phyloP scores from a whole-genome alignment of 495 filamentous ascomycete species.

The Hypomontagnella monticulosa region DNA sequence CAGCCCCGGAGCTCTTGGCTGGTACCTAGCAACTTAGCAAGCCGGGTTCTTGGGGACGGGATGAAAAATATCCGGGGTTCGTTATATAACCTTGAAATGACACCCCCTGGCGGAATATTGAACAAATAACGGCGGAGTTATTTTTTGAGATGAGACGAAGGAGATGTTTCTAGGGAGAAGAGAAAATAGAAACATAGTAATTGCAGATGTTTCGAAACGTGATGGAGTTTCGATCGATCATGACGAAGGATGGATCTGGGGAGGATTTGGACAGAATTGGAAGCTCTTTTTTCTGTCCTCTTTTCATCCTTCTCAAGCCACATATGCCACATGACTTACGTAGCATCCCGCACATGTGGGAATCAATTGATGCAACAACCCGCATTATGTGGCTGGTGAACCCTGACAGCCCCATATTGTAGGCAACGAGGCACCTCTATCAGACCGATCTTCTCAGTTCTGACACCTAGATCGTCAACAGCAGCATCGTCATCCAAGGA shows the following conservation, averaged over 20 bases:
- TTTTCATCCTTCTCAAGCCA: constrained; percentile 5
- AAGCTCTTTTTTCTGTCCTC: background rate
- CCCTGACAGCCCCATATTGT: background rate
- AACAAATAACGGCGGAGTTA: background rate
- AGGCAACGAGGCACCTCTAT: background rate
- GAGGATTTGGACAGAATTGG: background rate
- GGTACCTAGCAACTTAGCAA: background rate
- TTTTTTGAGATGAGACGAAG: background rate
- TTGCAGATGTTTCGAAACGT: constrained; percentile 5
- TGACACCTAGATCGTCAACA: no score
- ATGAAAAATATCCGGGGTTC: constrained; percentile 4
- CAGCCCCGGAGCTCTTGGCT: background rate
- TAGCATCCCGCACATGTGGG: no score
- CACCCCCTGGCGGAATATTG: background rate
- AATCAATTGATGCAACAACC: background rate
- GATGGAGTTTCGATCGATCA: background rate
- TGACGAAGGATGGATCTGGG: constrained; percentile 3
- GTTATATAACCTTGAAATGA: background rate
- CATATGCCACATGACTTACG: background rate
- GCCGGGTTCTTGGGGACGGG: background rate
- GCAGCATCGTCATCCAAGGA: no score
- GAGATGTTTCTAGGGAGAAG: constrained; percentile 2
- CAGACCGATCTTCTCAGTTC: background rate
- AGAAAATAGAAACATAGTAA: constrained; percentile 23
- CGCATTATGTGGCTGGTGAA: constrained; percentile 15